phyloP scores from a whole-genome alignment of 2,329 filamentous ascomycete species.

The Xylariaceae sp. region DNA sequence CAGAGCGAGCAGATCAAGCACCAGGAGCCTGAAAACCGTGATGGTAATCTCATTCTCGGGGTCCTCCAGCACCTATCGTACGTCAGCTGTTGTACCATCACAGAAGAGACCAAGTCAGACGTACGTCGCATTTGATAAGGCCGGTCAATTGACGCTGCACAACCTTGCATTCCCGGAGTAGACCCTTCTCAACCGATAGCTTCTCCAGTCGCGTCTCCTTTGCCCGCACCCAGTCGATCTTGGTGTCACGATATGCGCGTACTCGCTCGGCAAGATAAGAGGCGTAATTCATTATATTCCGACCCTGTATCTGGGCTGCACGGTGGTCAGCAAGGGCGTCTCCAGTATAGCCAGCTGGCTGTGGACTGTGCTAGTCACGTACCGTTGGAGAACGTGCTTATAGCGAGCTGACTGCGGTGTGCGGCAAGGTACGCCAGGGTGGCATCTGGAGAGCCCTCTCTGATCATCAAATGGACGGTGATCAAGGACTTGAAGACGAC shows the following conservation, averaged over 20 bases:
- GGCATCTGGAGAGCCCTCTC: conserved; percentile 84
- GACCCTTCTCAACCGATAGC: conserved; percentile 81
- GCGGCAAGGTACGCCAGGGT: conserved; percentile 79
- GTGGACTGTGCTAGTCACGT: conserved; percentile 27
- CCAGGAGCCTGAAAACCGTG: conserved; percentile 84
- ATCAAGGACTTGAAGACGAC: conserved; percentile 97
- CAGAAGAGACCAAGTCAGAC: conserved; percentile 25
- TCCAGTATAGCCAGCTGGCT: background rate
- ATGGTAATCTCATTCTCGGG: conserved; percentile 95
- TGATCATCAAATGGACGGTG: conserved; percentile 93
- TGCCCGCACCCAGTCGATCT: conserved; percentile 80
- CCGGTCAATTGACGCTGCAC: conserved; percentile 84
- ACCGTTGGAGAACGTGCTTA: conserved; percentile 92
- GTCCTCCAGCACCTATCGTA: conserved; percentile 69
- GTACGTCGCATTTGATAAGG: conserved; percentile 80
- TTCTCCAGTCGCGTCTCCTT: conserved; percentile 79
- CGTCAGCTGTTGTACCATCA: conserved; percentile 10
- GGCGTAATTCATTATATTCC: conserved; percentile 88
- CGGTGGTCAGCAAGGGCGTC: conserved; percentile 13
- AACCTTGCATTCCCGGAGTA: conserved; percentile 83
- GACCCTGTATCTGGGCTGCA: conserved; percentile 84
- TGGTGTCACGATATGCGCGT: conserved; percentile 73
- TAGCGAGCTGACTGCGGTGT: conserved; percentile 74
- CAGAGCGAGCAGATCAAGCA: conserved; percentile 78
- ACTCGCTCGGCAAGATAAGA: conserved; percentile 80